Percentiles rank a stretch among this genome's conserved stretches.
Evolutionary conservation across 805 yeast genomes (phyloP).

Genomic region (Clavispora fructus): DNA sequence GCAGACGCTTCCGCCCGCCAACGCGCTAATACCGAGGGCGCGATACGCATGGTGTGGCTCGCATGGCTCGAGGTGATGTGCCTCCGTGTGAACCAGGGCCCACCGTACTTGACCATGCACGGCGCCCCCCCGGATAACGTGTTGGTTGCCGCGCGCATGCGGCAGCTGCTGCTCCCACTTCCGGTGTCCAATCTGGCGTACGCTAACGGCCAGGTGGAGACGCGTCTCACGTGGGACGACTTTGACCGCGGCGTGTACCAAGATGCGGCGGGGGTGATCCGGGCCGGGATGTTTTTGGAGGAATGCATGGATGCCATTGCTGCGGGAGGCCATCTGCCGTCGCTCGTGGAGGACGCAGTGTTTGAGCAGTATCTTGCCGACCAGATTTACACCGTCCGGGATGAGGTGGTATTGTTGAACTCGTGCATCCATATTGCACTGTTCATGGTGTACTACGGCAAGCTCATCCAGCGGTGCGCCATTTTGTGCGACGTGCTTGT

Average conservation of each 20-base stretch:
- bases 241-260: constrained; percentile 2
- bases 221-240: constrained; percentile 1
- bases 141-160: no score
- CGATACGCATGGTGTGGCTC: constrained; percentile 21
- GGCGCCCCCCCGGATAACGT: constrained; percentile 1
- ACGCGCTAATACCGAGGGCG: constrained; percentile 18
- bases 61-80: constrained; percentile 14
- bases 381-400: constrained; percentile 4
- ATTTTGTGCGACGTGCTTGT: constrained; percentile 28
- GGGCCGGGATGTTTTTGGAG: constrained; percentile 10
- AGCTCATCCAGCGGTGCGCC: constrained; percentile 14
- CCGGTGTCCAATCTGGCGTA: constrained; percentile 14
- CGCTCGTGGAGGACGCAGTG: neutral
- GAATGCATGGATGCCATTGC: constrained; percentile 9
- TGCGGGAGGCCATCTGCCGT: neutral
- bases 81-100: constrained; percentile 16
- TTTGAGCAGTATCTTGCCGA: constrained; percentile 5
- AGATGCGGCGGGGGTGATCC: constrained; percentile 8
- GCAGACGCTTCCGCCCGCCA: constrained; percentile 13
- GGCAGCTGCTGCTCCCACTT: constrained; percentile 9
- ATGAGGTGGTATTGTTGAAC: constrained; percentile 28
- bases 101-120: constrained; percentile 11
- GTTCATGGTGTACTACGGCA: constrained; percentile 24
- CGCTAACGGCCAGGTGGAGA: constrained; percentile 1
- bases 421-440: constrained; percentile 27